Base-by-base conservation (phyloP, 805 yeast species). In the Candida piceae region DNA sequence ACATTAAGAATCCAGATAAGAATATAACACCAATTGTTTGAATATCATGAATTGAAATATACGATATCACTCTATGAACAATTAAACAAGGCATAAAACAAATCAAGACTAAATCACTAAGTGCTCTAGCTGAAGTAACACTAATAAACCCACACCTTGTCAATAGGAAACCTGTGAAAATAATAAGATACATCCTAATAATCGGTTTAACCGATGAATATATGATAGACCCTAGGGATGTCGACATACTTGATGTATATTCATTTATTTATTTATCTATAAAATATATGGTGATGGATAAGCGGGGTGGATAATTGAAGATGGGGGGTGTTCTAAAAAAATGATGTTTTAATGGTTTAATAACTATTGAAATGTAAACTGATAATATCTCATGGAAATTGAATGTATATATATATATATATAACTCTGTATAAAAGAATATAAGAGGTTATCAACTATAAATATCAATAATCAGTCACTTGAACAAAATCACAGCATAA, bases 191-290 rank as follows among this genome's bases (percentile, higher is more conserved):
- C 57, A 84, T 80, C 56, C 84, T 78, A 52, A 83, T 69, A 44
- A 84, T 80, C 12, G 93, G 93, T 59, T 80, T 82, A 19, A 82
- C 86, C 1, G 90, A 67, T 7, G 82, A 48, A 31, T 57, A 59
- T 1, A 59, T 49, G 20, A 55, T 46, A 28, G 57, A 53, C 1
- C 54, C 55, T 20, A 59, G 37, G 1, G 59, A 35, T 4, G 47
- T 49, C 13, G 22, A 20, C 22, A 20, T 20, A 9, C 6, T 48
- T 42, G 7, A 4, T 28, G 26, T 16, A 21, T 9, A 10, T 12
- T 28, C 28, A 28, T 27, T 16, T 23, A 29, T 12, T n/a, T 28
- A 5, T 28, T 11, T 16, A 2, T 28, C 20, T 7, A 2, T 18
- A 12, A 29, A 16, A 19, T 29, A 16, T 16, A 15, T 12, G 19